Conservation (phyloP, 139 green algal genomes). For the Mesotaenium endlicherianum region DNA sequence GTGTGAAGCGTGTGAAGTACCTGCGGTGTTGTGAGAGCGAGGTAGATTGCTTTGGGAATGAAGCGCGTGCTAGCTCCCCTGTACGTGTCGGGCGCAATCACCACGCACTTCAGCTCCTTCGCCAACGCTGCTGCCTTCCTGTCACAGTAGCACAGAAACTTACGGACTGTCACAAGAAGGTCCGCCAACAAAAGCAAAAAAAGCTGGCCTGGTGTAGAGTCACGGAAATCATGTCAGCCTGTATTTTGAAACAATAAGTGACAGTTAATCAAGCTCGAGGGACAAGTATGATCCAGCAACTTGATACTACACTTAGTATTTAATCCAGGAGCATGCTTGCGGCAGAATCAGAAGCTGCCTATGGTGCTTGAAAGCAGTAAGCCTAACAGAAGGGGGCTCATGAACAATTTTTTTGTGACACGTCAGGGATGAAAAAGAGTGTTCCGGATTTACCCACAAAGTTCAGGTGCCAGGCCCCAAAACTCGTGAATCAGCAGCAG, state of each 20-base stretch:
- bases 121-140: neutral
- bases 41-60: conserved; percentile 26
- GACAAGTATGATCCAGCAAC: neutral
- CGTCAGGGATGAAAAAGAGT: neutral
- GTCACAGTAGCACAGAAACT: neutral
- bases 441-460: neutral
- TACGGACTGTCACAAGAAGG: no score
- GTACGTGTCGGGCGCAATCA: conserved; percentile 2
- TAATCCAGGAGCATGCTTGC: neutral
- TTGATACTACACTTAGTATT: neutral
- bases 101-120: neutral
- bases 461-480: neutral
- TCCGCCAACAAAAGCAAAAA: neutral
- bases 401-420: neutral
- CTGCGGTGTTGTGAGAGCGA: conserved; percentile 4
- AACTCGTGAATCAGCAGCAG: conserved; percentile 9
- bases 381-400: neutral
- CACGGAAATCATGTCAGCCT: no score
- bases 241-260: no score
- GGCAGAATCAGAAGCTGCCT: neutral
- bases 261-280: neutral
- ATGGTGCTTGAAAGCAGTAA: neutral
- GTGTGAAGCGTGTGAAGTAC: neutral
- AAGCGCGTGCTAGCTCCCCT: neutral
- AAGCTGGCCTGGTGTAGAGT: neutral